phyloP scores from a whole-genome alignment of 2,329 filamentous ascomycete species.

The Triangularia verruculosa region DNA sequence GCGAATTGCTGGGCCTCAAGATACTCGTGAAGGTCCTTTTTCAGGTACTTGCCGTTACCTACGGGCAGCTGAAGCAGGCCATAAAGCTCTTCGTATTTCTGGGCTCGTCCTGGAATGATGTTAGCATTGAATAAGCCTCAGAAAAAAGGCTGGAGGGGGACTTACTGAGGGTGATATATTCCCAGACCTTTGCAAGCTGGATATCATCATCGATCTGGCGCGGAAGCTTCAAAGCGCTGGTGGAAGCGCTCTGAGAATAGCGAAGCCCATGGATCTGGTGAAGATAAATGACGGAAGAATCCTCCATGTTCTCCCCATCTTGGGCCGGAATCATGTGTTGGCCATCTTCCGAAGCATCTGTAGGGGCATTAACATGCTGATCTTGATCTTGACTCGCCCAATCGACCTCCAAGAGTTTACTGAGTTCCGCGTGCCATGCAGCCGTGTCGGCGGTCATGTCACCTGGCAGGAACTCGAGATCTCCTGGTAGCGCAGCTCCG shows the following conservation, averaged over 20 bases:
- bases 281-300: not conserved
- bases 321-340: not conserved
- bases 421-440: not conserved
- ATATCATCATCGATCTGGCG: slow-evolving; percentile 19
- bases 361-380: slow-evolving; percentile 21
- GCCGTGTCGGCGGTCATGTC: not conserved
- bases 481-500: not conserved
- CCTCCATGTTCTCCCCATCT: slow-evolving; percentile 1
- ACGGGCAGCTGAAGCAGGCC: slow-evolving; percentile 16
- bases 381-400: slow-evolving; percentile 10
- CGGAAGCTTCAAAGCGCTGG: slow-evolving; percentile 8
- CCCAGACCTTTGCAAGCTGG: slow-evolving; percentile 9
- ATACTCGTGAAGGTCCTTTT: slow-evolving; percentile 10
- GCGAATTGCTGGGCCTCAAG: slow-evolving; percentile 13
- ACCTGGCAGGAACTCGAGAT: not conserved
- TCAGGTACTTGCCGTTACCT: slow-evolving; percentile 17
- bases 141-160: not conserved
- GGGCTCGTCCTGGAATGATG: slow-evolving; percentile 13
- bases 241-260: slow-evolving; percentile 14
- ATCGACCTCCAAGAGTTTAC: not conserved
- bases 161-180: slow-evolving; percentile 24
- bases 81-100: slow-evolving; percentile 17
- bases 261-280: slow-evolving; percentile 19
- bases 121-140: slow-evolving; percentile 3
- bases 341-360: slow-evolving; percentile 10